These are phyloP conservation scores for Plasmopara viticola DNA, from an alignment of 352 stramenopile genomes.

Conservation along the genomic window DNA sequence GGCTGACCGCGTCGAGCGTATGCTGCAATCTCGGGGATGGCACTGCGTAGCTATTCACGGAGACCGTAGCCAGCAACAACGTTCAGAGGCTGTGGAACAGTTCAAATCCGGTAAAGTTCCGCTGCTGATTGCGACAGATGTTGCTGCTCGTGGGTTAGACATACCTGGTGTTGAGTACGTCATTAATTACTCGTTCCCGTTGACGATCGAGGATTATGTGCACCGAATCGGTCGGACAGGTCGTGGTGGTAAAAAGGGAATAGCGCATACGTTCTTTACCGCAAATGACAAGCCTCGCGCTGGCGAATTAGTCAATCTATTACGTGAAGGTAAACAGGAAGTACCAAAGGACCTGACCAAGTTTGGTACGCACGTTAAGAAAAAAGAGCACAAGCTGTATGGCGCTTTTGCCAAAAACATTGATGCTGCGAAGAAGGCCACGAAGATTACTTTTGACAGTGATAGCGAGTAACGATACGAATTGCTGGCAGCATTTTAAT, in stretches of 20 bases:
- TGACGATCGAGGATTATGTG: slow-evolving; percentile 98
- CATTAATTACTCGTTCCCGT: slow-evolving; percentile 96
- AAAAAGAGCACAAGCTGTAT: slow-evolving; percentile 99
- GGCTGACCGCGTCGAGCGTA: slow-evolving; percentile 91
- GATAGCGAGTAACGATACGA: slow-evolving; percentile 59
- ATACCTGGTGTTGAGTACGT: slow-evolving; percentile 97
- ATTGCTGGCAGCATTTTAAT: slow-evolving; percentile 13
- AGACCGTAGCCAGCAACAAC: slow-evolving; percentile 91
- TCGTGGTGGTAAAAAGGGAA: slow-evolving; percentile 92
- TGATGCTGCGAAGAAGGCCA: slow-evolving; percentile 94
- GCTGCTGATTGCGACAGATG: slow-evolving; percentile 95
- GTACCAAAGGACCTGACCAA: slow-evolving; percentile 93
- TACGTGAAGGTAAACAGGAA: slow-evolving; percentile 90
- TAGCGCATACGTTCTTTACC: slow-evolving; percentile 97
- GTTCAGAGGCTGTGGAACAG: slow-evolving; percentile 87
- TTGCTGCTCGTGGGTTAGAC: slow-evolving; percentile 95
- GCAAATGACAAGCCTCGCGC: slow-evolving; percentile 94
- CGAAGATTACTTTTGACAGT: slow-evolving; percentile 96
- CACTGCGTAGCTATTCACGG: slow-evolving; percentile 94
- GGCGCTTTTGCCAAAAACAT: slow-evolving; percentile 93
- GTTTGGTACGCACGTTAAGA: slow-evolving; percentile 99
- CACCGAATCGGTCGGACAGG: slow-evolving; percentile 93
- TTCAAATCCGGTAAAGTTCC: slow-evolving; percentile 94
- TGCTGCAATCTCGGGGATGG: slow-evolving; percentile 89
- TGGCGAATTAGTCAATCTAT: slow-evolving; percentile 94